Evolutionary conservation across 2,329 filamentous ascomycete genomes (phyloP).

Genomic region (Graphilbum fragrans): DNA sequence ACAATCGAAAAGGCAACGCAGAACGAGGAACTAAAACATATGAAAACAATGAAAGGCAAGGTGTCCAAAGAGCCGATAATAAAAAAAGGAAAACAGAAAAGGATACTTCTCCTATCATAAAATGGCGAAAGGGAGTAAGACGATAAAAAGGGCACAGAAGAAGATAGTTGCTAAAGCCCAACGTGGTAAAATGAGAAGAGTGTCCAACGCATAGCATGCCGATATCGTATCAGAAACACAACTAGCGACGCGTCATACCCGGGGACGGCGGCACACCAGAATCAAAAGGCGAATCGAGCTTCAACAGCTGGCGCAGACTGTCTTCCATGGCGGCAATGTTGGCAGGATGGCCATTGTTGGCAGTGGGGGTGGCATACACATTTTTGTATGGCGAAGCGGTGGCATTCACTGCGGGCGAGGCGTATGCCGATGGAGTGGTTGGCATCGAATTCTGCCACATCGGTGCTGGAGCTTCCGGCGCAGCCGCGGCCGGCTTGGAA

Average conservation of each 20-base stretch:
- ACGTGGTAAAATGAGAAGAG: no score
- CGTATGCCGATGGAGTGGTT: not conserved
- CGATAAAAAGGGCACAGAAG: not conserved
- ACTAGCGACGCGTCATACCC: not conserved
- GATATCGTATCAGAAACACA: not conserved
- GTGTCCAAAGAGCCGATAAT: not conserved
- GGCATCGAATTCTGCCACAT: not conserved
- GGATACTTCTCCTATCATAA: no score
- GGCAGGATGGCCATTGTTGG: not conserved
- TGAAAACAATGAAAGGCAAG: no score
- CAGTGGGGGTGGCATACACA: not conserved
- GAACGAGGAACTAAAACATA: not conserved
- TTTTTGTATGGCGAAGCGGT: not conserved
- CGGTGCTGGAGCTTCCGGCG: slow-evolving; percentile 1
- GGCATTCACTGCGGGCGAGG: not conserved
- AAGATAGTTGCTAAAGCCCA: no score
- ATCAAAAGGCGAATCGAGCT: slow-evolving; percentile 17
- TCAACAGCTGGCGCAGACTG: slow-evolving; percentile 39
- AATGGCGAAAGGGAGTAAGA: not conserved
- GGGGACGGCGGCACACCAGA: slow-evolving; percentile 2
- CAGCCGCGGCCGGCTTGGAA: slow-evolving; percentile 14
- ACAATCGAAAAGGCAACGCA: not conserved
- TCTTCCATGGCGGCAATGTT: slow-evolving; percentile 39
- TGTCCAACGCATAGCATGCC: no score
- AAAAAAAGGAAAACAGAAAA: not conserved